Evolutionary conservation across 192 early-diverging fungal genomes (phyloP), one percentile per base, ranked within the genome.

Genomic region (Umbelopsis isabellina): DNA sequence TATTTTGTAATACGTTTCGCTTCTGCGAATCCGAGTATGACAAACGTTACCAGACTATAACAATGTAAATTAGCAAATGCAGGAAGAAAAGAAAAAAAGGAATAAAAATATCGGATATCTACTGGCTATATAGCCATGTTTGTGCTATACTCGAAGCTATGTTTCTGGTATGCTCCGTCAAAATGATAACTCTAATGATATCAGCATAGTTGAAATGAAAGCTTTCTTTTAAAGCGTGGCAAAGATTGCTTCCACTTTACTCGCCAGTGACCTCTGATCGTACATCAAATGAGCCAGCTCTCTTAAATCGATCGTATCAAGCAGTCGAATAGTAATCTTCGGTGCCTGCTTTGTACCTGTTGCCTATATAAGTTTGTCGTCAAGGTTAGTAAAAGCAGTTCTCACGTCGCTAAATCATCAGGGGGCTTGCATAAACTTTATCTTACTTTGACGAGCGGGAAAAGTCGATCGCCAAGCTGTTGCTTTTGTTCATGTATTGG

Each of bases 401-500:
- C 41, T 25, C 6, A 21, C 23, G 16, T 65, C 11, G 4, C 41
- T 5, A 9, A 61, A 21, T 12, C 16, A n/a, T 4, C 20, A n/a
- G 8, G 16, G 16, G 3, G 23, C 23, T 11, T 23, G 35, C 66
- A 12, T n/a, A 48, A 4, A 46, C 21, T 13, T 41, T 33, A 12
- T 35, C 65, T 67, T 73, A 82, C 80, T 71, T 82, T 82, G 45
- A 81, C 80, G 22, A 74, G 51, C 16, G 77, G 80, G 52, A 82
- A 82, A 3, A 82, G 55, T 50, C 58, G 45, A 69, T 79, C 78
- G 48, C 80, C 80, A 35, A 82, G 61, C 45, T 73, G 66, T 49
- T 82, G 80, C 58, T 82, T 82, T 45, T 76, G 53, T 33, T 79
- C 80, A 69, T 70, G 50, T 13, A 70, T 21, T 10, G 74, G 68